These are phyloP conservation scores for Alternaria sp. DNA, from an alignment of 2,329 filamentous ascomycete species.

Conservation along the genomic window DNA sequence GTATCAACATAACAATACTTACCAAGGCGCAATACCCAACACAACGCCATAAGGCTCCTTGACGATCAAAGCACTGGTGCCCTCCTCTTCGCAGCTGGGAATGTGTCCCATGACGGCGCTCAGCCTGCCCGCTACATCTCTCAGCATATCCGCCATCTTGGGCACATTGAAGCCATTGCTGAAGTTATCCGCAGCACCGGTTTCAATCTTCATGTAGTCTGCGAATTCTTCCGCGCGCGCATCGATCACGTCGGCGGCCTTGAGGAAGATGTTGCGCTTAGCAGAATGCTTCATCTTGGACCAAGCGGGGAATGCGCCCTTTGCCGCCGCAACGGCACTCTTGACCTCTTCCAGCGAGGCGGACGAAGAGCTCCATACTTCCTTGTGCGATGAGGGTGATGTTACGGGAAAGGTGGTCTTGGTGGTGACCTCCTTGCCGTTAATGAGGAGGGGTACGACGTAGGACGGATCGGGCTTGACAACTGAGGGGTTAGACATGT, in stretches of 20 bases:
- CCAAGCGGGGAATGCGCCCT: constrained; percentile 75
- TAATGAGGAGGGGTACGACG: constrained; percentile 57
- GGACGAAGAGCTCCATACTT: constrained; percentile 62
- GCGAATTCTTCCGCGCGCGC: constrained; percentile 66
- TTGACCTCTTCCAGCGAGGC: constrained; percentile 63
- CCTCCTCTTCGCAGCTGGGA: constrained; percentile 57
- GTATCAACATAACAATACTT: constrained; percentile 23
- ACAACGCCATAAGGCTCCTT: constrained; percentile 82
- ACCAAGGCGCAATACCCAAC: constrained; percentile 83
- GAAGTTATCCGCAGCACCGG: constrained; percentile 55
- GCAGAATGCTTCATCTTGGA: constrained; percentile 64
- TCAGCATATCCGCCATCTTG: constrained; percentile 53
- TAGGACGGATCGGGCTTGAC: constrained; percentile 29
- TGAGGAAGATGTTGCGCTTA: constrained; percentile 73
- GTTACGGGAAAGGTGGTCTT: constrained; percentile 62
- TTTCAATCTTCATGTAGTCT: constrained; percentile 66
- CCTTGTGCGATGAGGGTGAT: constrained; percentile 61
- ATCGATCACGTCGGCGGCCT: constrained; percentile 70
- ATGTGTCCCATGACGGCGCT: constrained; percentile 57
- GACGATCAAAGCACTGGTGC: constrained; percentile 67
- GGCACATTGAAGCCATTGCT: constrained; percentile 50
- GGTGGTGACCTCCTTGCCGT: constrained; percentile 57
- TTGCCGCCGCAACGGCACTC: constrained; percentile 65
- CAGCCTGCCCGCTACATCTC: constrained; percentile 60
- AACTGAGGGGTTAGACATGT: constrained; percentile 8